These are phyloP conservation scores for Colletotrichum melonis DNA, from an alignment of 2,329 filamentous ascomycete species.

Conservation along the genomic window DNA sequence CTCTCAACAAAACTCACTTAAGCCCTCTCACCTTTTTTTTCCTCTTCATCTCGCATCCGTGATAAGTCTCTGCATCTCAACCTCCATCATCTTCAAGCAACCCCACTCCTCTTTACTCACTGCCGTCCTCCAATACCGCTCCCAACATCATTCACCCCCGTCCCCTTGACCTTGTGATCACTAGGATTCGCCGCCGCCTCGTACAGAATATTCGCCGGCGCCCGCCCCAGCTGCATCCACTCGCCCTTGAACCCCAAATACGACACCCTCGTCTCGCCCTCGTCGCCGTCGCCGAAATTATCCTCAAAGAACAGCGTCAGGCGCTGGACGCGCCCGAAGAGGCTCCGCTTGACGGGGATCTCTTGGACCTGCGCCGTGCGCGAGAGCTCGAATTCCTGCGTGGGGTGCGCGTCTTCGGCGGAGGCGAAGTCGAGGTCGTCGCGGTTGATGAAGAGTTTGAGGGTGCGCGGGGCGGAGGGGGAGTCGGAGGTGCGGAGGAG, in stretches of 20 bases:
- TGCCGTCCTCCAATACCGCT: constrained; percentile 59
- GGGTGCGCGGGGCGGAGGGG: constrained; percentile 78
- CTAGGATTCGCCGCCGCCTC: constrained; percentile 92
- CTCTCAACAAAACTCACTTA: not conserved
- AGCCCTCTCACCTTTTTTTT: too few relatives aligned
- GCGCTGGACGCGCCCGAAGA: constrained; percentile 87
- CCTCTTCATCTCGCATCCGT: not conserved
- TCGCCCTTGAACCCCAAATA: constrained; percentile 81
- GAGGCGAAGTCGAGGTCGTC: constrained; percentile 86
- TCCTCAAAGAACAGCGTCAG: constrained; percentile 91
- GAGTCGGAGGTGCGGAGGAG: constrained; percentile 83
- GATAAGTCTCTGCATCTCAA: too few relatives aligned
- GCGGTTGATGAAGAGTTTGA: constrained; percentile 90
- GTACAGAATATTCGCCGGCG: constrained; percentile 88
- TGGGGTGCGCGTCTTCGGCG: constrained; percentile 75
- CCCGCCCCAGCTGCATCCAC: constrained; percentile 83
- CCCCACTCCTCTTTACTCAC: too few relatives aligned
- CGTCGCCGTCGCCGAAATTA: constrained; percentile 85
- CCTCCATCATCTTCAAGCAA: too few relatives aligned
- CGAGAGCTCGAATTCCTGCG: constrained; percentile 81
- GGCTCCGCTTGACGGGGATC: constrained; percentile 85
- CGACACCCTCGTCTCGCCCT: constrained; percentile 80
- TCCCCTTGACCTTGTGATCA: constrained; percentile 80
- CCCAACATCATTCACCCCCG: constrained; percentile 64
- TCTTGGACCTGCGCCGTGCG: constrained; percentile 88